Evolutionary conservation across 1,284 basidiomycete genomes (phyloP).

Genomic region (Pisolithus thermaeus): DNA sequence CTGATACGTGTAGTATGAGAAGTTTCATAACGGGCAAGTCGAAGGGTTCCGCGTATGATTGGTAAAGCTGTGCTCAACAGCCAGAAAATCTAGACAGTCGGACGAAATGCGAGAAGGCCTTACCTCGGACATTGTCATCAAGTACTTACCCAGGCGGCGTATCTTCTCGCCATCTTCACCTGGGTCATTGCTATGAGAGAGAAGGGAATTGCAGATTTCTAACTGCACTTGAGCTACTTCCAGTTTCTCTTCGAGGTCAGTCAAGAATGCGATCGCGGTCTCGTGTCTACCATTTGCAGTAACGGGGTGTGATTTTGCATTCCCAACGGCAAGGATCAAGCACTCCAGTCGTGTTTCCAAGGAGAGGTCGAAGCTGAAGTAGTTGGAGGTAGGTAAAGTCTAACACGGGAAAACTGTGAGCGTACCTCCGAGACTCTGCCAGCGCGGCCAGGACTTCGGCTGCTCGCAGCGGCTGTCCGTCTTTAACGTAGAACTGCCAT

Average conservation of each 20-base stretch:
- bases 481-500: conserved; percentile 96
- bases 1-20: conserved; percentile 89
- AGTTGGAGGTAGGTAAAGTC: conserved; percentile 1
- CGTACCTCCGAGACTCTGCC: conserved; percentile 83
- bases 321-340: conserved; percentile 89
- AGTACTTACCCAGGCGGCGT: conserved; percentile 44
- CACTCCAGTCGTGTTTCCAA: conserved; percentile 80
- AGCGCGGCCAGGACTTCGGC: conserved; percentile 84
- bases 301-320: conserved; percentile 90
- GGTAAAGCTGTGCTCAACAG: conserved; percentile 62
- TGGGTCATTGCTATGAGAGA: conserved; percentile 55
- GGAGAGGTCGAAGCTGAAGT: conserved; percentile 56
- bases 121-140: conserved; percentile 72
- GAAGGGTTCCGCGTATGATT: conserved; percentile 84
- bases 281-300: conserved; percentile 72
- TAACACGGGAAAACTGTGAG: not conserved
- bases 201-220: conserved; percentile 70
- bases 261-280: conserved; percentile 85
- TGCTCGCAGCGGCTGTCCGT: conserved; percentile 78
- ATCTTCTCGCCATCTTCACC: conserved; percentile 53
- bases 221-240: conserved; percentile 97
- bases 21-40: conserved; percentile 83
- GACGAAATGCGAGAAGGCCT: conserved; percentile 13
- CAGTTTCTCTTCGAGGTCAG: conserved; percentile 91
- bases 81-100: conserved; percentile 11